phyloP scores from a whole-genome alignment of 495 filamentous ascomycete species.

The Cercophora samala region DNA sequence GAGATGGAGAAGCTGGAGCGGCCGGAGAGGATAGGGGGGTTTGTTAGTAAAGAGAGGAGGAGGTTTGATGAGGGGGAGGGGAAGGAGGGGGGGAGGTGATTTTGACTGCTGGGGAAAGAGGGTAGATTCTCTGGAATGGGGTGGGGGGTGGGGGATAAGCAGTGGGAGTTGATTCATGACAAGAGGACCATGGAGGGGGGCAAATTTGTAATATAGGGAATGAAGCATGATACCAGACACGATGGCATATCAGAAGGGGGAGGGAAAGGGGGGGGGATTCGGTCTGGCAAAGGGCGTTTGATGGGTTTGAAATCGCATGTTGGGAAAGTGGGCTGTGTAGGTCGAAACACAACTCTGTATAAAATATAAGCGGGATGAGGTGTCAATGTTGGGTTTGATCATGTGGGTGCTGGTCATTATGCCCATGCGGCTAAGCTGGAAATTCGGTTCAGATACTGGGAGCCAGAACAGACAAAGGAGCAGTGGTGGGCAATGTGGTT shows the following conservation, averaged over 20 bases:
- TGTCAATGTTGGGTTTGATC: neutral
- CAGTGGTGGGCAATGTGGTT: no score
- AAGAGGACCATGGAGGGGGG: neutral
- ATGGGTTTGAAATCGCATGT: neutral
- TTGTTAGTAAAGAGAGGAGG: slow-evolving; percentile 23
- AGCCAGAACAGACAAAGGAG: no score
- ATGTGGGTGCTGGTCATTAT: no score
- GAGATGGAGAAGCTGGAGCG: slow-evolving; percentile 40
- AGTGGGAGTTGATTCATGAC: neutral
- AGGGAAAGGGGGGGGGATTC: no score
- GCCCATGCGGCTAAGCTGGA: no score
- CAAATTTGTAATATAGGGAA: neutral
- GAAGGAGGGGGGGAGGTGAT: slow-evolving; percentile 16
- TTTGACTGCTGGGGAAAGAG: no score
- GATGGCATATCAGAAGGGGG: neutral
- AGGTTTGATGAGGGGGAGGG: slow-evolving; percentile 17
- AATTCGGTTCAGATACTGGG: no score
- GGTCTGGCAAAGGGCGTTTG: neutral
- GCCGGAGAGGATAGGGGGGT: slow-evolving; percentile 41
- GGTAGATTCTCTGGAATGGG: no score
- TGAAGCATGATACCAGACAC: neutral
- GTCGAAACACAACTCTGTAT: neutral
- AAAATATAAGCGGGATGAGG: neutral
- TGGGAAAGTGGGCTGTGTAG: neutral
- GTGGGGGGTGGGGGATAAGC: neutral